phyloP scores from a whole-genome alignment of 441 rosid genomes.

The Gossypium davidsonii region DNA sequence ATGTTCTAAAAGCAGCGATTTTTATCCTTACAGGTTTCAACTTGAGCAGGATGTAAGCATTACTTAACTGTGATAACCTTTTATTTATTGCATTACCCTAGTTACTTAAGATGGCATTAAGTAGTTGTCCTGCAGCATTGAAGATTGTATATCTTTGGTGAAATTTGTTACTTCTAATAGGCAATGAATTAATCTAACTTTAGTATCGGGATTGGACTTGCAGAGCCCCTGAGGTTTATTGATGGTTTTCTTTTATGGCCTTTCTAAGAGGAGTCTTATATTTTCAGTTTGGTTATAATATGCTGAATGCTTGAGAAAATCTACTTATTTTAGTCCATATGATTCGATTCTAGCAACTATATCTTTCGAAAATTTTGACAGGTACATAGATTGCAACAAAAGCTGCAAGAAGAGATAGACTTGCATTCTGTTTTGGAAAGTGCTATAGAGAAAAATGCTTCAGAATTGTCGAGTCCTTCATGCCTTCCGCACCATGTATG shows the following conservation, averaged over 20 bases:
- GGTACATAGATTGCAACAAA: slow-evolving; percentile 56
- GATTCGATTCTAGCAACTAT: not conserved
- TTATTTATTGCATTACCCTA: not conserved
- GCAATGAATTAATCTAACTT: not conserved
- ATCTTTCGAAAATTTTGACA: slow-evolving; percentile 27
- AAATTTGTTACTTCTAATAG: not conserved
- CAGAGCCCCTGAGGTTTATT: not conserved
- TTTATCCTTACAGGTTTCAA: slow-evolving; percentile 50
- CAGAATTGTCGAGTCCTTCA: slow-evolving; percentile 39
- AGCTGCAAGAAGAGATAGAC: slow-evolving; percentile 58
- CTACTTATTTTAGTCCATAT: not conserved
- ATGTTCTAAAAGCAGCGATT: slow-evolving; percentile 24
- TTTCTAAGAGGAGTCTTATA: not conserved
- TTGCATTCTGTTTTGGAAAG: slow-evolving; percentile 48
- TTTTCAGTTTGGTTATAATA: not conserved
- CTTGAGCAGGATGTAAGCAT: slow-evolving; percentile 75
- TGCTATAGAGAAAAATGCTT: slow-evolving; percentile 49
- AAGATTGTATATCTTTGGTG: not conserved
- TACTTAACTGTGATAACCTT: slow-evolving; percentile 2
- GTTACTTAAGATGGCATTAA: not conserved
- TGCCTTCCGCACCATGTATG: slow-evolving; percentile 57
- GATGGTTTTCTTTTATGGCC: not conserved
- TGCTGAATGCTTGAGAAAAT: not conserved
- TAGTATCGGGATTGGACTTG: not conserved
- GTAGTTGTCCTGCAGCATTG: not conserved